phyloP scores from a whole-genome alignment of 169 alveolate species.

The Ichthyophthirius multifiliis region DNA sequence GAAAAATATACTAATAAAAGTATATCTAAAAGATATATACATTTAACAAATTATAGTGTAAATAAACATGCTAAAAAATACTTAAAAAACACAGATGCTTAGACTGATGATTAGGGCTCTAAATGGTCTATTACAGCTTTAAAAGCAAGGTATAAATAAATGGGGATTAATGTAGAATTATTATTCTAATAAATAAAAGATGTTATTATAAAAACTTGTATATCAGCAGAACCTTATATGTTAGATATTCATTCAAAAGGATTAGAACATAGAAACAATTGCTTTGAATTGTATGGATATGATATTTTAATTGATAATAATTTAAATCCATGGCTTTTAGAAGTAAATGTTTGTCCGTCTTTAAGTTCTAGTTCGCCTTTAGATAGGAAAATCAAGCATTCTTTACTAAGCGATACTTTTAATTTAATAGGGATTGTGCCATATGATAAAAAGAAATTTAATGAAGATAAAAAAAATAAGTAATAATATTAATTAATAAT shows the following conservation, averaged over 20 bases:
- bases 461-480: not conserved
- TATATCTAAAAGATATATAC: conserved; percentile 36
- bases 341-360: conserved; percentile 86
- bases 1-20: conserved; percentile 49
- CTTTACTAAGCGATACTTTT: conserved; percentile 66
- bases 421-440: conserved; percentile 67
- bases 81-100: conserved; percentile 47
- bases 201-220: conserved; percentile 79
- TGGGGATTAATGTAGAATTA: conserved; percentile 50
- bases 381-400: conserved; percentile 71
- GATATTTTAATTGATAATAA: conserved; percentile 80
- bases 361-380: conserved; percentile 78
- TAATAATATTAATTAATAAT: not conserved
- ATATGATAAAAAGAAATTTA: conserved; percentile 28
- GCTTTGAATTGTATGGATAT: conserved; percentile 87
- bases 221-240: conserved; percentile 79
- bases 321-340: conserved; percentile 82
- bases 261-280: conserved; percentile 44
- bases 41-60: conserved; percentile 73
- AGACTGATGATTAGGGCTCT: conserved; percentile 64
- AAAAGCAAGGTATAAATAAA: conserved; percentile 50
- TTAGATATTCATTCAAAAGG: conserved; percentile 43
- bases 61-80: conserved; percentile 64
- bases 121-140: conserved; percentile 81
- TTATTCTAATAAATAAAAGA: conserved; percentile 65